These are phyloP conservation scores for Sugiyamaella chiloensis DNA, from an alignment of 805 yeast species.

Conservation along the genomic window DNA sequence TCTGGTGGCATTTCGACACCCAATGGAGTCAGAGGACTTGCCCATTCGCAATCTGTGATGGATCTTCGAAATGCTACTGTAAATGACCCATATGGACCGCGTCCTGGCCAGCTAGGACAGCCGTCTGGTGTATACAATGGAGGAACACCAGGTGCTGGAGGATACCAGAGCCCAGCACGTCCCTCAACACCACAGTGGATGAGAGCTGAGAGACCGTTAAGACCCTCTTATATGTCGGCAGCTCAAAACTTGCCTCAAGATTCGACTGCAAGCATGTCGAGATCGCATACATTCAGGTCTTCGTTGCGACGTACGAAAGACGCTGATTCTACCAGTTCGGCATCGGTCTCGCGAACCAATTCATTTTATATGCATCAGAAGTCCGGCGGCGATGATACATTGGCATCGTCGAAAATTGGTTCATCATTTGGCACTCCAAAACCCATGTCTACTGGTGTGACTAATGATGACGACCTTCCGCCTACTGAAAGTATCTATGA, in stretches of 20 bases:
- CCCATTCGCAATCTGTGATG: slow-evolving; percentile 17
- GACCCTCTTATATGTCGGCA: not conserved
- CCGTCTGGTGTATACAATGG: not conserved
- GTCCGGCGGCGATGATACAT: not conserved
- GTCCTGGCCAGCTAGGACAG: not conserved
- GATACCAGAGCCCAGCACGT: slow-evolving; percentile 1
- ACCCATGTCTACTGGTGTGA: slow-evolving; percentile 16
- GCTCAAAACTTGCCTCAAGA: not conserved
- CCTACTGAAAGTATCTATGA: slow-evolving; percentile 22
- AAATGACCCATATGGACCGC: slow-evolving; percentile 1
- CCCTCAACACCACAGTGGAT: slow-evolving; percentile 3
- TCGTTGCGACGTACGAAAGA: not conserved
- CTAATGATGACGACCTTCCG: slow-evolving; percentile 10
- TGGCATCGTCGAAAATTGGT: slow-evolving; percentile 8
- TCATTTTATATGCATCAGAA: slow-evolving; percentile 4
- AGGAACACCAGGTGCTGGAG: not conserved
- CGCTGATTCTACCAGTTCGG: not conserved
- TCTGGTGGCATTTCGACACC: not conserved
- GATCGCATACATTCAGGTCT: not conserved
- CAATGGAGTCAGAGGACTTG: not conserved
- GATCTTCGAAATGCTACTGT: slow-evolving; percentile 7
- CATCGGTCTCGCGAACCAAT: not conserved
- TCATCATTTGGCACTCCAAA: slow-evolving; percentile 30
- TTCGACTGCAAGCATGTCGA: not conserved
- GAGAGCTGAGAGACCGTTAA: not conserved